Percentiles rank a stretch among this genome's conserved stretches.
These are phyloP conservation scores for Amaranthus palmeri DNA, from an alignment of 148 eudicot genomes.

Conservation along the genomic window DNA sequence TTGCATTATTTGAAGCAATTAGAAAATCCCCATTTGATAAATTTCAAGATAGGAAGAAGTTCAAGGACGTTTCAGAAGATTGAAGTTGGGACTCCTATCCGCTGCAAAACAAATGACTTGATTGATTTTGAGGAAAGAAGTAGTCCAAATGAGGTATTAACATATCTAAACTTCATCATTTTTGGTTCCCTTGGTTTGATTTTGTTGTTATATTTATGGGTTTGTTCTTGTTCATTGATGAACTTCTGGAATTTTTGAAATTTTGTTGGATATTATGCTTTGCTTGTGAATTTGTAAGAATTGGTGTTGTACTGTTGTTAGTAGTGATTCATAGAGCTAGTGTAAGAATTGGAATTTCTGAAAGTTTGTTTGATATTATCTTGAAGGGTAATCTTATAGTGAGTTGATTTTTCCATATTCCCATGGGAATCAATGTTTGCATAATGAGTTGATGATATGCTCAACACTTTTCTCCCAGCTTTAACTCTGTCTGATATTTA, in stretches of 20 bases:
- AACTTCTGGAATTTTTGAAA: neutral
- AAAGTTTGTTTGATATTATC: too few species aligned
- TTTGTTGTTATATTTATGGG: neutral
- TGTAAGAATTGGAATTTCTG: too few species aligned
- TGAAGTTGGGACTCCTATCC: slow-evolving; percentile 8
- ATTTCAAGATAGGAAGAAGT: neutral
- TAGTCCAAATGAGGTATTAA: slow-evolving; percentile 71
- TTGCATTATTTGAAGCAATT: slow-evolving; percentile 14
- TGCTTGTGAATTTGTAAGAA: neutral
- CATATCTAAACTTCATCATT: neutral
- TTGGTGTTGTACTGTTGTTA: neutral
- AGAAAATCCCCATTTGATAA: slow-evolving; percentile 14
- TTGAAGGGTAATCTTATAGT: too few species aligned
- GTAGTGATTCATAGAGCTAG: neutral
- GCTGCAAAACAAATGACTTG: slow-evolving; percentile 22
- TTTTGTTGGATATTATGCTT: neutral
- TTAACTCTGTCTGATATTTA: neutral
- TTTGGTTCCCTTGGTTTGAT: neutral
- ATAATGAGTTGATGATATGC: too few species aligned
- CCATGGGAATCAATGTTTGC: too few species aligned
- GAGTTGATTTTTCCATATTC: too few species aligned
- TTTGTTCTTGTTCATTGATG: neutral
- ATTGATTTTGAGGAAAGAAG: slow-evolving; percentile 59
- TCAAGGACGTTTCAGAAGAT: slow-evolving; percentile 2
- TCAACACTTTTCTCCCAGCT: too few species aligned